Conservation (phyloP, 441 rosid species). For the Pelargonium fulgidum region DNA sequence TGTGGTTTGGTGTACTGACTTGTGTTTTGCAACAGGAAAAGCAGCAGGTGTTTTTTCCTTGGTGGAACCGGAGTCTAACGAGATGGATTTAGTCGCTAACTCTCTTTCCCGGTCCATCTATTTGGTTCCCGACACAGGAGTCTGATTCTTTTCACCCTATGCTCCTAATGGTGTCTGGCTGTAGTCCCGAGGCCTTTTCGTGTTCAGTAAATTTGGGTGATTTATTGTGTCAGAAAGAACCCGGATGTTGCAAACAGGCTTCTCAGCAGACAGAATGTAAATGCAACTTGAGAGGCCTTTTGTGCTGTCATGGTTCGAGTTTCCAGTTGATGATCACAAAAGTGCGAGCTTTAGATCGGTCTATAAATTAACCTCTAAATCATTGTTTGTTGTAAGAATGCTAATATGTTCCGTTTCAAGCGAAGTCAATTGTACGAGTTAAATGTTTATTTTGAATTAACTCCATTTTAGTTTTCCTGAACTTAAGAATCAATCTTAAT, state of each 20-base stretch:
- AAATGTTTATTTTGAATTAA: too few relatives aligned
- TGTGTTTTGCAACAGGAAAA: neutral
- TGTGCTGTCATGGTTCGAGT: neutral
- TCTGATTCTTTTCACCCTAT: neutral
- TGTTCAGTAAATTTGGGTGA: neutral
- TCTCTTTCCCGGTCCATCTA: neutral
- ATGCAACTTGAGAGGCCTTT: neutral
- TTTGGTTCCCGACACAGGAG: neutral
- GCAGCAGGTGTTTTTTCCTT: neutral
- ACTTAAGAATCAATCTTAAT: too few relatives aligned
- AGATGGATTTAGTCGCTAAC: neutral
- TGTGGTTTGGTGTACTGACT: neutral
- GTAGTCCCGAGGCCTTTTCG: neutral
- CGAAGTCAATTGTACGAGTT: too few relatives aligned
- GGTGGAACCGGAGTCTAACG: neutral
- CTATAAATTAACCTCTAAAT: neutral
- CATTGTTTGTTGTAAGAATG: neutral
- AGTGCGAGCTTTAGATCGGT: neutral
- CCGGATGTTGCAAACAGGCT: neutral
- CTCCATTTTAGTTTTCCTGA: too few relatives aligned
- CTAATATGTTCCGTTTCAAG: neutral
- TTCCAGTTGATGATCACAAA: neutral
- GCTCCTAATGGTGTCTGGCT: neutral
- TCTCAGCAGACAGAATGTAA: neutral
- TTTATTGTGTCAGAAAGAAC: neutral